Evolutionary conservation across 73 alveolate species (phyloP), one percentile per base, ranked within the genome.

Genomic region (Paramecium bursaria): DNA sequence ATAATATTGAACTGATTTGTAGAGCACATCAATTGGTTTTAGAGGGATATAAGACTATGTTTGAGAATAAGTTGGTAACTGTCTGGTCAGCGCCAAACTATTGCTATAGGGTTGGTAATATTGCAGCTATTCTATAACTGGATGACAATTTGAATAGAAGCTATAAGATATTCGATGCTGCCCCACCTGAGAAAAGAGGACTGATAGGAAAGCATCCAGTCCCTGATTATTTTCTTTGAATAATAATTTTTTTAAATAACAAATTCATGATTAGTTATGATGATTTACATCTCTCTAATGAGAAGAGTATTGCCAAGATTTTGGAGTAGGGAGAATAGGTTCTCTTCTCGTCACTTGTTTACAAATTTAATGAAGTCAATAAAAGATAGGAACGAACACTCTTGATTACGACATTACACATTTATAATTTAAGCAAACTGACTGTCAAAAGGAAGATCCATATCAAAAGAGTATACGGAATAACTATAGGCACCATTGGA

Each of bases 61-160:
- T 96, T 88, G 86, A 73, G 10, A 95, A 88, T 15, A 57, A 90
- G 42, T 85, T 95, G 60, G 86, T 92, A 0, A 95, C 99, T 3
- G 97, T 95, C 9, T 95, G 99, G 99, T 86, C 95, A 51, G 98
- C 98, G 23, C 99, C 99, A 17, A 95, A 94, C 87, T 94, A 94
- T 74, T 92, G 98, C 80, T 95, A 95, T 88, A 86, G 99, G 85
- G 92, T 95, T 48, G 96, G 95, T 23, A 94, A 94, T 86, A 50
- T 31, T 25, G 98, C 97, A 23, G 85, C 97, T 22, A 94, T 94
- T 47, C 75, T 94, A 46, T 57, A 85, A 47, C 60, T 94, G 22
- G 92, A 86, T 79, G 94, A 87, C 47, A 77, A 90, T 74, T 50
- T 94, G 44, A 73, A 73, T 42, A 60, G 75, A 14, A 73, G 73